Conservation (phyloP, 2,329 filamentous ascomycete genomes). For the Claviceps spartinae region DNA sequence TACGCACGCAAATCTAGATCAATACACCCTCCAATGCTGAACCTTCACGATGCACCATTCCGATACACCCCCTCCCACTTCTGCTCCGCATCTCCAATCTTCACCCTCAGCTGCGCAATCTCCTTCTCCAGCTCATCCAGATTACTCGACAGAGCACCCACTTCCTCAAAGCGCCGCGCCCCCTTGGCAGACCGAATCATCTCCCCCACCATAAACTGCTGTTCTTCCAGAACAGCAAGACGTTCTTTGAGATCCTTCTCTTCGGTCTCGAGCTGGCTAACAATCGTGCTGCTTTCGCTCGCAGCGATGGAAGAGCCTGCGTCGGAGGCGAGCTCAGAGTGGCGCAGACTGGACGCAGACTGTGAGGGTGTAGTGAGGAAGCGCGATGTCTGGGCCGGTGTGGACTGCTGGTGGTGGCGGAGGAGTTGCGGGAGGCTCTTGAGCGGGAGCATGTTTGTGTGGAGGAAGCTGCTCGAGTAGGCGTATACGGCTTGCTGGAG, state of each 20-base stretch:
- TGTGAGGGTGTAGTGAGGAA: constrained; percentile 22
- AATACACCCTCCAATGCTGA: too few species aligned
- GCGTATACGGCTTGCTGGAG: constrained; percentile 74
- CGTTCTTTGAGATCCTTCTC: constrained; percentile 71
- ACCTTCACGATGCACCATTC: constrained; percentile 8
- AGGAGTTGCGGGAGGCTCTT: constrained; percentile 60
- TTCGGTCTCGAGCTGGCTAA: constrained; percentile 57
- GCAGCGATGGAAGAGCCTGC: constrained; percentile 27
- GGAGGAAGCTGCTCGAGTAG: constrained; percentile 70
- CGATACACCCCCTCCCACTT: constrained; percentile 40
- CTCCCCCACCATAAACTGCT: constrained; percentile 74
- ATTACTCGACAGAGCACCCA: constrained; percentile 64
- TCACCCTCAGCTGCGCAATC: constrained; percentile 53
- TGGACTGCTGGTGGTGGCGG: constrained; percentile 17
- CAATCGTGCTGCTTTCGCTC: constrained; percentile 39
- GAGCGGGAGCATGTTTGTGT: constrained; percentile 80
- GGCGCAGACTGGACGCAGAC: constrained; percentile 27
- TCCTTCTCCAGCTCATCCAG: constrained; percentile 70
- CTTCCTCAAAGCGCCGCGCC: constrained; percentile 73
- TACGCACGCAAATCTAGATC: too few species aligned
- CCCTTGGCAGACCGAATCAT: constrained; percentile 72
- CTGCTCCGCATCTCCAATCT: constrained; percentile 52
- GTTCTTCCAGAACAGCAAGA: constrained; percentile 77
- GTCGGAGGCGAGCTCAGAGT: constrained; percentile 34
- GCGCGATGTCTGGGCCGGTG: constrained; percentile 14